Base-by-base conservation (phyloP, 345 rosid species). In the Salix purpurea region DNA sequence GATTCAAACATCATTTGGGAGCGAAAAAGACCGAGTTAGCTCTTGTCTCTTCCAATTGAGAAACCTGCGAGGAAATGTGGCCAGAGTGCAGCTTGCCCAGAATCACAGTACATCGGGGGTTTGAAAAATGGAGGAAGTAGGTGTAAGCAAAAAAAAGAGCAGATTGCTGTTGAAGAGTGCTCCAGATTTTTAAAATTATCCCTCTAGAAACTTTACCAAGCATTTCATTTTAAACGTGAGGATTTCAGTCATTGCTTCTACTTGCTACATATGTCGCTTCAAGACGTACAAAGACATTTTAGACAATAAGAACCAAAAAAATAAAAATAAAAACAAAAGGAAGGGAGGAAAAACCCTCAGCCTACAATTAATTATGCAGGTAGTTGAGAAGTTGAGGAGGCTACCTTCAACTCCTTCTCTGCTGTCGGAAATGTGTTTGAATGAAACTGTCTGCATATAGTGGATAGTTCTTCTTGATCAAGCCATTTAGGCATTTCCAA, bases 401-500 rank as follows among this genome's bases (percentile, higher is more conserved):
- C 78, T 86, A 83, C 85, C 86, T 79, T 78, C 77, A 83, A 82
- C 46, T 84, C 81, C 71, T 86, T 58, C 88, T 83, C 60, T 86
- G 91, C 74, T 81, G 82, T 74, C 90, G 86, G 75, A 96, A 96
- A 90, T 93, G 98, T 86, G 91, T 84, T 76, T 87, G 90, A 83
- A 96, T 92, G 82, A 96, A 96, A 81, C 90, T 90, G 81, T 93
- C 97, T 23, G 98, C 98, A 67, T 92, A 88, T 48, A 92, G 82
- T 42, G 98, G 99, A 82, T 93, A 93, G 81, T 91, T 96, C 87
- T 89, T 93, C 86, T 89, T 87, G 72, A 96, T 92, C 72, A 96
- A 76, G 19, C 98, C 98, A 84, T 92, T 90, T 82, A 93, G 88
- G 90, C 99, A 96, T 86, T 96, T 96, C 99, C 98, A 91, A 84